These are phyloP conservation scores for Melampsora occidentalis DNA, from an alignment of 1,284 basidiomycete genomes.

Conservation along the genomic window DNA sequence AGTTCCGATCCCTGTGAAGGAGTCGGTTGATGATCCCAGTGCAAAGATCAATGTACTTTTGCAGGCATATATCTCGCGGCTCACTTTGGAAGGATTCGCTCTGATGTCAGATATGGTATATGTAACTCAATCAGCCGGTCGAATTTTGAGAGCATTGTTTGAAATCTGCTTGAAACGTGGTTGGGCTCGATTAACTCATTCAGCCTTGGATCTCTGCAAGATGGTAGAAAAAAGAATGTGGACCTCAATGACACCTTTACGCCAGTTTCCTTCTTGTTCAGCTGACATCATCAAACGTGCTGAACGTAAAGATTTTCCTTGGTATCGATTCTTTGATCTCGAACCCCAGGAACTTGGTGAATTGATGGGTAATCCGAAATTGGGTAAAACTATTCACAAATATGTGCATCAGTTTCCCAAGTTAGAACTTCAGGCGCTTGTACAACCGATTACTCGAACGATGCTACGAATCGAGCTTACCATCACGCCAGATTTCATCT, in stretches of 20 bases:
- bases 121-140: constrained; percentile 58
- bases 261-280: constrained; percentile 84
- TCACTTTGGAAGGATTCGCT: constrained; percentile 93
- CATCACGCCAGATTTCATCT: constrained; percentile 91
- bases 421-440: constrained; percentile 86
- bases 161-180: constrained; percentile 97
- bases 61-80: constrained; percentile 90
- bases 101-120: constrained; percentile 94
- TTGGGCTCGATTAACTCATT: constrained; percentile 91
- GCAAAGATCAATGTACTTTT: constrained; percentile 97
- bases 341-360: constrained; percentile 81
- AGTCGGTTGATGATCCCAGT: constrained; percentile 89
- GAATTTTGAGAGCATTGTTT: constrained; percentile 93
- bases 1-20: constrained; percentile 96
- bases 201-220: constrained; percentile 91
- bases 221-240: constrained; percentile 76
- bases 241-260: constrained; percentile 94
- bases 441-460: constrained; percentile 86
- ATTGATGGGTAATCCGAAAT: constrained; percentile 77
- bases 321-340: constrained; percentile 92
- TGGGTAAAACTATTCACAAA: constrained; percentile 81
- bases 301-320: constrained; percentile 97
- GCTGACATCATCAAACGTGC: constrained; percentile 82
- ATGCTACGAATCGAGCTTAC: constrained; percentile 83
- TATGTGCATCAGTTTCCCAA: constrained; percentile 96